Evolutionary conservation across 2,329 filamentous ascomycete species (phyloP).

Genomic region (Fusarium nisikadoi): DNA sequence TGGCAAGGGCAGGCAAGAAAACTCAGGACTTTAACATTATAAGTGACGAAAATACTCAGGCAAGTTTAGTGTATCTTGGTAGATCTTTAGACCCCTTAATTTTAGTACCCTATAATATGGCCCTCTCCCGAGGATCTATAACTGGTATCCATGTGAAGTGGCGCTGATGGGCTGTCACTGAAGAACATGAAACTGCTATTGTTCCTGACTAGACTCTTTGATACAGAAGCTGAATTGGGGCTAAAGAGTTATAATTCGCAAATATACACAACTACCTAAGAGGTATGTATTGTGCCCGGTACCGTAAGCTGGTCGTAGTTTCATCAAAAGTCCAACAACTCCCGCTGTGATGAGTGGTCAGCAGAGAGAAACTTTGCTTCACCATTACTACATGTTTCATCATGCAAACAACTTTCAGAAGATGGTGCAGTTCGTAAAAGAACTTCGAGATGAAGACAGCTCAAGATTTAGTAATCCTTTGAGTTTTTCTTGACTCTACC

Average conservation of each 20-base stretch:
- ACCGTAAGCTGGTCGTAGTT: not conserved
- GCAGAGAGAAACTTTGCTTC: not conserved
- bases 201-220: conserved; percentile 5
- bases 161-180: not conserved
- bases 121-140: not conserved
- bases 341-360: not conserved
- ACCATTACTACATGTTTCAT: not conserved
- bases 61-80: not conserved
- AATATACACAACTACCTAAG: too few species aligned
- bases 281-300: too few species aligned
- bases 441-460: not conserved
- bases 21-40: not conserved
- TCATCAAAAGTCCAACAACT: not conserved
- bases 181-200: not conserved
- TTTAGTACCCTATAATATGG: not conserved
- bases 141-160: not conserved
- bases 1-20: not conserved
- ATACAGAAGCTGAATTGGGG: not conserved
- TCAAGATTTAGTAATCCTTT: not conserved
- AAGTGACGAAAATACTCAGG: not conserved
- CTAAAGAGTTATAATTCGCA: not conserved
- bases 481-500: not conserved
- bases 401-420: not conserved
- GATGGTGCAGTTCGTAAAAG: not conserved
- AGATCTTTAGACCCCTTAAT: not conserved